Base-by-base conservation (phyloP, 768 basidiomycete genomes). In the Rhizopogon rudus region DNA sequence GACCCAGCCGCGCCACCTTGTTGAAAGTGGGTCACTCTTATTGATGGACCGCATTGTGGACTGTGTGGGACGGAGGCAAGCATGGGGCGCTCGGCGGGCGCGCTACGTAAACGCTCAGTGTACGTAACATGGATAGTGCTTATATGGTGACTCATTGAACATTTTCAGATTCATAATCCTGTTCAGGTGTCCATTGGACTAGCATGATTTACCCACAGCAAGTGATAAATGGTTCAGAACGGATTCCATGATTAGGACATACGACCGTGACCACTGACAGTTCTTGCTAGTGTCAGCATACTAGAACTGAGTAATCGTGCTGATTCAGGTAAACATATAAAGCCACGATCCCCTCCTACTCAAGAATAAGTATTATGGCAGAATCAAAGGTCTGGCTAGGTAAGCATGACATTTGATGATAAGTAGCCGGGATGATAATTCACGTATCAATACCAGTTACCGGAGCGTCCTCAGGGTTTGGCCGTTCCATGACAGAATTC, bases 401-500 rank as follows among this genome's bases (percentile, higher is more conserved):
- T 62, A 28, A 49, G 60, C 5, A n/a, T 16, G 4, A 14, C 7
- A 13, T 25, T 16, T 35, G 3, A n/a, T 33, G n/a, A 28, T 25
- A 14, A 20, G 25, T 25, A 5, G 25, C 25, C 14, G 6, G 5
- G 3, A 31, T 4, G 12, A 25, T 41, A 35, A 31, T 41, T 43
- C 14, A 57, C 35, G 35, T 13, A 13, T 29, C n/a, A 9, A 37
- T 29, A 10, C 29, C 17, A 73, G 76, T 74, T 37, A 74, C 71
- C 22, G 73, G 73, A 17, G 54, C 71, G 1, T 71, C 68, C 3
- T 61, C 70, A 3, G 73, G 74, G 29, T 67, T 76, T 45, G 75
- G 75, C 1, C 67, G 65, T 8, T 33, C 56, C 16, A 62, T 70
- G 55, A 63, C 64, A 12, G 67, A 71, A 53, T 37, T 40, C 17